Base-by-base conservation (phyloP, 2,329 filamentous ascomycete species). In the Aureobasidium sp. region DNA sequence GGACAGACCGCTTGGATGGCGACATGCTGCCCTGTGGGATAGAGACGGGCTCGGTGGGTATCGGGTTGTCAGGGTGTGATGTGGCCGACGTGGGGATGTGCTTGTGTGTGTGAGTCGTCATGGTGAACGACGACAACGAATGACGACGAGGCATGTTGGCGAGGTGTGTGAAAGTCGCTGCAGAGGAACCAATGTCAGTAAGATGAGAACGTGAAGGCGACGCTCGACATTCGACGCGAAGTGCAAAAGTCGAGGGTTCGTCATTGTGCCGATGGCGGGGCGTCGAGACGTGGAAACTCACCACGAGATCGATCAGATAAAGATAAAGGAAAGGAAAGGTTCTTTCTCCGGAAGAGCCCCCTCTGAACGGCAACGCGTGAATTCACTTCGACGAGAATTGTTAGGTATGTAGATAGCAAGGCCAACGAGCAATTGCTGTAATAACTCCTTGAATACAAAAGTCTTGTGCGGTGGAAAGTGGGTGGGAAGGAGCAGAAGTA, bases 11-110 rank as follows among this genome's bases (percentile, higher is more conserved):
- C 27, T 61, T 61, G 21, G 51, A 57, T 4, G 55, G 38, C 38
- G 60, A 47, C 50, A 46, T 46, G n/a, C 50, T 60, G 33, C 49
- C n/a, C 19, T 25, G 49, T 35, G 60, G 57, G 7, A 70, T 64
- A 19, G 62, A 55, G 42, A 66, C 64, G 4, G 77, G 77, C 64
- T 78, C 76, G 42, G 64, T 66, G 45, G 77, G 76, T 19, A 79
- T 75, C 1, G 77, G 76, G 63, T 78, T 74, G 67, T 75, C 64
- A 0, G 77, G 76, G 64, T 78, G 75, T 47, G 76, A 78, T 46
- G 75, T 77, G 3, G 71, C 65, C 40, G 71, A 73, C 60, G 70
- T 69, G 33, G 77, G 76, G 35, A 78, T 73, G 61, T 65, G 69
- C 55, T 67, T 69, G 55, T 74, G 71, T 55, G 66, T 68, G 62